Conservation (phyloP, 1,139 yeast species). For the Arxiozyma slooffiae region DNA sequence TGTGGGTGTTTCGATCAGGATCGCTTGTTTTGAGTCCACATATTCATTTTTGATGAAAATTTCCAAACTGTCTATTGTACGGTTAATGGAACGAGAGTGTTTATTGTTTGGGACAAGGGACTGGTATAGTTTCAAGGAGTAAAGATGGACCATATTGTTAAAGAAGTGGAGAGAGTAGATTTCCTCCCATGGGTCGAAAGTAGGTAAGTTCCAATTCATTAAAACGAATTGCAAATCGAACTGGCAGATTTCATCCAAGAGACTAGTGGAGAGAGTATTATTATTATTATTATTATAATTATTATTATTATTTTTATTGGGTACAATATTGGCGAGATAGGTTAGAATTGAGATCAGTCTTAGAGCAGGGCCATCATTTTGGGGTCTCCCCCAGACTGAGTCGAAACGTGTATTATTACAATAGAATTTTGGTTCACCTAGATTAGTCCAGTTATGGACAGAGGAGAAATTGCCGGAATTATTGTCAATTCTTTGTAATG, state of each 20-base stretch:
- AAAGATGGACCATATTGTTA: conserved; percentile 64
- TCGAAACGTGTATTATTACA: conserved; percentile 54
- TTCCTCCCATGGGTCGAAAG: conserved; percentile 95
- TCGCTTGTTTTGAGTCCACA: conserved; percentile 37
- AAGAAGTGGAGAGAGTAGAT: conserved; percentile 64
- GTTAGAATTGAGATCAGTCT: conserved; percentile 56
- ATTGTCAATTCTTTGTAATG: conserved; percentile 57
- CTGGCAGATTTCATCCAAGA: neutral
- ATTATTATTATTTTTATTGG: too few species aligned
- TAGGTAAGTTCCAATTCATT: conserved; percentile 50
- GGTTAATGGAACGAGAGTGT: neutral
- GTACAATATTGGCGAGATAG: conserved; percentile 34
- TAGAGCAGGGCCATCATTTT: conserved; percentile 88
- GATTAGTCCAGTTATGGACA: conserved; percentile 36
- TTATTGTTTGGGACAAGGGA: neutral
- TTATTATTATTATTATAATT: too few species aligned
- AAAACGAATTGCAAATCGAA: conserved; percentile 56
- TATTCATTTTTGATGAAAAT: conserved; percentile 35
- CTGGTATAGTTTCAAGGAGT: conserved; percentile 54
- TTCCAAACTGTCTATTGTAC: neutral
- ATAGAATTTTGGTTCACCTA: conserved; percentile 85
- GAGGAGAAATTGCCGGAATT: conserved; percentile 53
- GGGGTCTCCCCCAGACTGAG: conserved; percentile 88
- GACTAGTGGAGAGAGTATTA: too few species aligned
- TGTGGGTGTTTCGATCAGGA: conserved; percentile 62